Conservation (phyloP, 2,329 filamentous ascomycete species). For the Claviceps cyperi region DNA sequence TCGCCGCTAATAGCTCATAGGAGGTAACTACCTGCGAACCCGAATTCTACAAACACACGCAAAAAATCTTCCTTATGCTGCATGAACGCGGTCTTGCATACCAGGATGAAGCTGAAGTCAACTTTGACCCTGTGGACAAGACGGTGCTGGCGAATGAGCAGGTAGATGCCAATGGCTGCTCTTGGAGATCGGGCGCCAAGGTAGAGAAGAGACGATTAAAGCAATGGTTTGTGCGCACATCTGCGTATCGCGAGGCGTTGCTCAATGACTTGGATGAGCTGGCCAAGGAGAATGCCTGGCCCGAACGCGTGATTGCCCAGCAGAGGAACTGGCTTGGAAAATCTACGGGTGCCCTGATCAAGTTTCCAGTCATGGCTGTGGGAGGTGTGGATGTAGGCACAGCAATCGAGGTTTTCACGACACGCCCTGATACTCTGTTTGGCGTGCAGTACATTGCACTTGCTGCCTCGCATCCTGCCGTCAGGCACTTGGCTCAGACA, state of each 20-base stretch:
- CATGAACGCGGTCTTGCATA: constrained; percentile 64
- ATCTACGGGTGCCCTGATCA: constrained; percentile 57
- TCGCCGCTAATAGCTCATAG: constrained; percentile 25
- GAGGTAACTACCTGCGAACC: constrained; percentile 77
- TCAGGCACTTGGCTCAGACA: constrained; percentile 41
- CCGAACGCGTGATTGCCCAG: constrained; percentile 67
- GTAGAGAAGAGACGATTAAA: constrained; percentile 67
- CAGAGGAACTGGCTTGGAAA: constrained; percentile 82
- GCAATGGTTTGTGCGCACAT: constrained; percentile 86
- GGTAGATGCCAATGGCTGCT: constrained; percentile 71
- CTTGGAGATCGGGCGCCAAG: constrained; percentile 76
- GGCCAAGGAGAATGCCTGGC: constrained; percentile 53
- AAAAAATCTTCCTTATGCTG: constrained; percentile 69
- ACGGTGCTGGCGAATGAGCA: constrained; percentile 89
- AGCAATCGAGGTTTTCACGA: constrained; percentile 64
- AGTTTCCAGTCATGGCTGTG: constrained; percentile 45
- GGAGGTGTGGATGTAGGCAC: constrained; percentile 26
- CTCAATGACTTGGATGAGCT: constrained; percentile 57
- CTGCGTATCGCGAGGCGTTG: constrained; percentile 58
- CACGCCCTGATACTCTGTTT: constrained; percentile 72
- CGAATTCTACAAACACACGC: constrained; percentile 78
- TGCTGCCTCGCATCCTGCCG: constrained; percentile 57
- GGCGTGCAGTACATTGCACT: constrained; percentile 77
- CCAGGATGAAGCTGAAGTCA: constrained; percentile 70
- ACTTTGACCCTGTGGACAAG: constrained; percentile 80